These are phyloP conservation scores for Metschnikowia matae DNA, from an alignment of 805 yeast species.

Conservation along the genomic window DNA sequence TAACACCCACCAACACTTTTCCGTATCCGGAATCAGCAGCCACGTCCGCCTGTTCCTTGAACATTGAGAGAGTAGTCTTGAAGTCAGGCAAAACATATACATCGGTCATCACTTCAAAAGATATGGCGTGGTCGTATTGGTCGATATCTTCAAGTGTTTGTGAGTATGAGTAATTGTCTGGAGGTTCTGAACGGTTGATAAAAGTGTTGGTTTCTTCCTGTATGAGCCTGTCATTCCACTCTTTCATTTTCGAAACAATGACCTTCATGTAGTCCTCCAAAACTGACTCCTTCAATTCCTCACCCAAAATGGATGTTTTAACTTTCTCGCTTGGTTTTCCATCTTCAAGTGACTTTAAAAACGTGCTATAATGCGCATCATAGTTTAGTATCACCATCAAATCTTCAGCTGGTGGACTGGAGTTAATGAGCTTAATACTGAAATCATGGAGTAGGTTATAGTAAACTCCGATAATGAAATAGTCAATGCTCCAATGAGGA, in stretches of 20 bases:
- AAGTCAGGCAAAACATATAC: constrained; percentile 69
- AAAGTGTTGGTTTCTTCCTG: constrained; percentile 66
- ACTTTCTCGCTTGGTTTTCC: constrained; percentile 39
- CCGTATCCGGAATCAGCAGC: constrained; percentile 85
- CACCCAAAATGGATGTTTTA: constrained; percentile 58
- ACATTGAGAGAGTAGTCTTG: constrained; percentile 72
- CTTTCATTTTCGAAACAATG: constrained; percentile 68
- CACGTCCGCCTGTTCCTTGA: constrained; percentile 84
- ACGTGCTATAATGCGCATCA: constrained; percentile 59
- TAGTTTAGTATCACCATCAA: constrained; percentile 72
- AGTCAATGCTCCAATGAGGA: constrained; percentile 65
- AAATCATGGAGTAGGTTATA: constrained; percentile 62
- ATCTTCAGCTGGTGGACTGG: constrained; percentile 76
- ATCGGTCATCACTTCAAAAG: constrained; percentile 38
- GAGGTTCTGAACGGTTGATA: constrained; percentile 62
- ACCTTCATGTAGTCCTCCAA: constrained; percentile 75
- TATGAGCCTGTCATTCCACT: constrained; percentile 75
- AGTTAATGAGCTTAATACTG: constrained; percentile 57
- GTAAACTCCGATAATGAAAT: constrained; percentile 59
- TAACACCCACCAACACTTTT: constrained; percentile 71
- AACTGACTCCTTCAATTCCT: constrained; percentile 65
- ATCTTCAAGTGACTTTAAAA: constrained; percentile 23
- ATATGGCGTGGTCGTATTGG: constrained; percentile 29
- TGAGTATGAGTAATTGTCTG: constrained; percentile 62
- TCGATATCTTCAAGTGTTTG: constrained; percentile 40